phyloP scores from a whole-genome alignment of 345 rosid genomes.

The Dipteronia dyeriana region DNA sequence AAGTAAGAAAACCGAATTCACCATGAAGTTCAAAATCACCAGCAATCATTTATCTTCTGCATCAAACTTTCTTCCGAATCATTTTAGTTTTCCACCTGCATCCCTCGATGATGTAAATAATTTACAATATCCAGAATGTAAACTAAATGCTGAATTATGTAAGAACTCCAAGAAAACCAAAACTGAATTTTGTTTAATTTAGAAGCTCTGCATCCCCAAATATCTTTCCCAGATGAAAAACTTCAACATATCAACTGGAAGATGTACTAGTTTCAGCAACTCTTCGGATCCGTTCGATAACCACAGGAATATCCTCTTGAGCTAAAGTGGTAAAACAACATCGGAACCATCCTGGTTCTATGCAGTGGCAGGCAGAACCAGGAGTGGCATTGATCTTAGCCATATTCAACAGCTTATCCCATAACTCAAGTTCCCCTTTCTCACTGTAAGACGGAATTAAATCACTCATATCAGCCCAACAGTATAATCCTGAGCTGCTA shows the following conservation, averaged over 20 bases:
- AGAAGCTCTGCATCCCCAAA: constrained; percentile 10
- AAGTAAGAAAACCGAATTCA: neutral
- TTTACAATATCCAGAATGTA: constrained; percentile 20
- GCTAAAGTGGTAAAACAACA: constrained; percentile 77
- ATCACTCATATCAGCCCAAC: constrained; percentile 88
- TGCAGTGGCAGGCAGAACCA: constrained; percentile 88
- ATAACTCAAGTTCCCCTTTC: constrained; percentile 86
- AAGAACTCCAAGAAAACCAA: constrained; percentile 14
- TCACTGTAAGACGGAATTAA: constrained; percentile 71
- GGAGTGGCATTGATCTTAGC: constrained; percentile 88
- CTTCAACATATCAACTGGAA: constrained; percentile 28
- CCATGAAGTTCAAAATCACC: constrained; percentile 15
- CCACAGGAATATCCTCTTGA: constrained; percentile 61
- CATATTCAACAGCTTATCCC: constrained; percentile 67
- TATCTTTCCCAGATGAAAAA: constrained; percentile 12
- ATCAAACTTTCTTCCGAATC: constrained; percentile 12
- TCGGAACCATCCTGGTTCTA: constrained; percentile 95
- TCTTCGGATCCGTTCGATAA: constrained; percentile 56
- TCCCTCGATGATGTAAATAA: constrained; percentile 17
- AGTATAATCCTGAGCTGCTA: constrained; percentile 74
- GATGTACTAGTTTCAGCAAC: constrained; percentile 50
- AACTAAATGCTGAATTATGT: constrained; percentile 22
- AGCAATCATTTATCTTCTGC: neutral
- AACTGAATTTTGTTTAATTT: constrained; percentile 8
- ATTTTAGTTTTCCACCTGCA: constrained; percentile 18